A percentile compares a stretch with the other conserved stretches of the same genome.
These are phyloP conservation scores for Tieghemostelium lacteum DNA, from an alignment of 78 protist genomes.

Conservation along the genomic window DNA sequence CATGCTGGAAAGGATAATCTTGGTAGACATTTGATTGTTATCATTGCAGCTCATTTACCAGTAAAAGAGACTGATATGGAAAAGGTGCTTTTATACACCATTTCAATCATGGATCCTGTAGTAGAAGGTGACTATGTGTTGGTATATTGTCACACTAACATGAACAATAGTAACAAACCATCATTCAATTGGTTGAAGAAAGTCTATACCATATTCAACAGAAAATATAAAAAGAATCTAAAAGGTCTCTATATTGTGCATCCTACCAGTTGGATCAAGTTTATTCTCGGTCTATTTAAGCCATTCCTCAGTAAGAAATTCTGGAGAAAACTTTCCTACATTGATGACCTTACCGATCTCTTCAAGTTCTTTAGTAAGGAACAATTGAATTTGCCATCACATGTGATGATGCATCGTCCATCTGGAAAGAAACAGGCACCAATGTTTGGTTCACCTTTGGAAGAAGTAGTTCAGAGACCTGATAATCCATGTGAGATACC, in stretches of 20 bases:
- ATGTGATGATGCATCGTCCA: conserved; percentile 41
- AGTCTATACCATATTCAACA: conserved; percentile 66
- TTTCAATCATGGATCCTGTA: conserved; percentile 70
- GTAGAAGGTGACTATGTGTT: conserved; percentile 72
- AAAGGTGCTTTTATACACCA: conserved; percentile 45
- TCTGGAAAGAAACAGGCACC: conserved; percentile 25
- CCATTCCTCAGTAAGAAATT: conserved; percentile 67
- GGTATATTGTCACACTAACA: conserved; percentile 72
- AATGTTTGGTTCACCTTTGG: conserved; percentile 72
- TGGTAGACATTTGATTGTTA: conserved; percentile 48
- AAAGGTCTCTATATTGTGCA: conserved; percentile 81
- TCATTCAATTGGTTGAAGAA: conserved; percentile 58
- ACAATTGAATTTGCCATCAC: conserved; percentile 52
- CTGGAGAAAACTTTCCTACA: conserved; percentile 55
- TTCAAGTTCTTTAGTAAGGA: conserved; percentile 29
- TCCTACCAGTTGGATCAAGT: conserved; percentile 75
- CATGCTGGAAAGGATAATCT: conserved; percentile 65
- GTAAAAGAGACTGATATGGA: conserved; percentile 55
- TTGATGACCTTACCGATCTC: conserved; percentile 44
- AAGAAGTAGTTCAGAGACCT: conserved; percentile 56
- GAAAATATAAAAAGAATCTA: conserved; percentile 89
- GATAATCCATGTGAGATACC: conserved; percentile 50
- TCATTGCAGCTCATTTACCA: conserved; percentile 55
- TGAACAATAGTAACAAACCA: conserved; percentile 58
- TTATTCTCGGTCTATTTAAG: conserved; percentile 58